Evolutionary conservation across 2,329 filamentous ascomycete genomes (phyloP).

Genomic region (Rhexocercosporidium sp.): DNA sequence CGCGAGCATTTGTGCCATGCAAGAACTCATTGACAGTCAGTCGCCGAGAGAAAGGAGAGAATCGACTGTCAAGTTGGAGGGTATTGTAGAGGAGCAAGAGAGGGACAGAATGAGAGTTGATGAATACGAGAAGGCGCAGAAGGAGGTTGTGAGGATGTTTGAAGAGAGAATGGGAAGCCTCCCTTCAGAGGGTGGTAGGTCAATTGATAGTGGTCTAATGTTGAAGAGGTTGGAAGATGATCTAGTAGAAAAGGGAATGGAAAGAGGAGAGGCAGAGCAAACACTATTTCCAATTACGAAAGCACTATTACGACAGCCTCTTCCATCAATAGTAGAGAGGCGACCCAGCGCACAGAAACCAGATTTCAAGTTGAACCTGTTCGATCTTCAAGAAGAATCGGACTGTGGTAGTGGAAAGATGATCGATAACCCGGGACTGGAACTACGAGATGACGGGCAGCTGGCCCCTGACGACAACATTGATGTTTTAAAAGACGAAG

Average conservation of each 20-base stretch:
- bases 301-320: constrained; percentile 2
- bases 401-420: too few species aligned
- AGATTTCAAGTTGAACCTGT: background rate
- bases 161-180: background rate
- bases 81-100: background rate
- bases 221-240: background rate
- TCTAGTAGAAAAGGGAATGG: background rate
- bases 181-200: too few species aligned
- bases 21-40: background rate
- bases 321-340: background rate
- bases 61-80: background rate
- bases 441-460: too few species aligned
- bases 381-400: background rate
- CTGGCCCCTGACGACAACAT: background rate
- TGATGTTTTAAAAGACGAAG: background rate
- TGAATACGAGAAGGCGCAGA: constrained; percentile 1
- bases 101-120: background rate
- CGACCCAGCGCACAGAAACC: background rate
- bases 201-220: background rate
- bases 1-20: background rate
- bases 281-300: background rate
- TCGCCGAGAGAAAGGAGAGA: background rate
- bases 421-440: background rate
- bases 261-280: background rate
- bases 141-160: background rate